Conservation (phyloP, 305 asterid species). For the Solanum hybrid region DNA sequence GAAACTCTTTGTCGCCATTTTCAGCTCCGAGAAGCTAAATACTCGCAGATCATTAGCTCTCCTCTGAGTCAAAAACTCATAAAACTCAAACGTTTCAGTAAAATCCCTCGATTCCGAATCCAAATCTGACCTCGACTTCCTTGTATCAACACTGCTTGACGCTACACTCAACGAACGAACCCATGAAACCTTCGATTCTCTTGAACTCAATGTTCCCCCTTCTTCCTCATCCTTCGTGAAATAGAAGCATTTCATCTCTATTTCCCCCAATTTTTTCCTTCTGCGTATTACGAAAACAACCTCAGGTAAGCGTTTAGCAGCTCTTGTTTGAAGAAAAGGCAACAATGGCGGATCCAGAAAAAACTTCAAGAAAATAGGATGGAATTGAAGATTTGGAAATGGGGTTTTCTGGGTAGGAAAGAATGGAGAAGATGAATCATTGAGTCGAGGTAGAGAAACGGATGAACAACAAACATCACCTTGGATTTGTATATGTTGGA, state of each 20-base stretch:
- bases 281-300: neutral
- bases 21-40: slow-evolving; percentile 57
- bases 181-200: slow-evolving; percentile 55
- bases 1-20: slow-evolving; percentile 64
- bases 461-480: neutral
- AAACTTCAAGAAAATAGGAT: neutral
- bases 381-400: neutral
- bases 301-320: neutral
- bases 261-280: neutral
- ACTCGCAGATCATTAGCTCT: slow-evolving; percentile 63
- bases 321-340: neutral
- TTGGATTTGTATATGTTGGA: neutral
- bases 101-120: slow-evolving; percentile 65
- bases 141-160: slow-evolving; percentile 35
- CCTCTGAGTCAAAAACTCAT: slow-evolving; percentile 47
- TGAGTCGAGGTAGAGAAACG: neutral
- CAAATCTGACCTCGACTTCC: slow-evolving; percentile 43
- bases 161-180: slow-evolving; percentile 82
- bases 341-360: neutral
- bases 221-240: slow-evolving; percentile 44
- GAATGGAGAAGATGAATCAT: neutral
- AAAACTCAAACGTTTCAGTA: slow-evolving; percentile 38
- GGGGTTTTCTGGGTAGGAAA: neutral
- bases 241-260: slow-evolving; percentile 74
- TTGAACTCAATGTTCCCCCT: slow-evolving; percentile 32